These are phyloP conservation scores for Fraxinus excelsior DNA, from an alignment of 257 asterid species.

Conservation along the genomic window DNA sequence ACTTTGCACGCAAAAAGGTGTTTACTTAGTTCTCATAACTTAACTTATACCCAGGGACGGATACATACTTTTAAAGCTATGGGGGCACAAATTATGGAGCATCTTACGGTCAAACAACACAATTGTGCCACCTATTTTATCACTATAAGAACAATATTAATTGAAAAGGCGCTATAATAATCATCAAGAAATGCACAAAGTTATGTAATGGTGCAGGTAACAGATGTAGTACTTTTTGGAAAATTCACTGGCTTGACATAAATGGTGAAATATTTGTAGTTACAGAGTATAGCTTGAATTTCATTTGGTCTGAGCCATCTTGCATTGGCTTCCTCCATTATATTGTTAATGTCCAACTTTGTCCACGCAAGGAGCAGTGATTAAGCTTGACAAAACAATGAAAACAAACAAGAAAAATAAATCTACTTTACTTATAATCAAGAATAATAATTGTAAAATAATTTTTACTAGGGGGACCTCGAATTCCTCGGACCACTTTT, in stretches of 20 bases:
- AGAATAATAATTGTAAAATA: too few relatives aligned
- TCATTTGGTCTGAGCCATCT: constrained; percentile 98
- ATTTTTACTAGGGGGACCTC: too few relatives aligned
- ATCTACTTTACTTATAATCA: not conserved
- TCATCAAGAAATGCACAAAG: constrained; percentile 7
- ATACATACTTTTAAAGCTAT: too few relatives aligned
- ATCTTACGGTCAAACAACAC: constrained; percentile 93
- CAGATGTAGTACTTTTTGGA: constrained; percentile 67
- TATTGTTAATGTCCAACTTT: constrained; percentile 75
- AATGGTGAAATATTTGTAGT: constrained; percentile 68
- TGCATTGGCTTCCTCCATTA: constrained; percentile 74
- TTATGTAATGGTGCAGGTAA: constrained; percentile 14
- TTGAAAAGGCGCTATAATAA: constrained; percentile 4
- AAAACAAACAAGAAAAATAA: constrained; percentile 3
- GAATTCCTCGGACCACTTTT: too few relatives aligned
- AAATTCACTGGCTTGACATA: constrained; percentile 83
- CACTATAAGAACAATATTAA: constrained; percentile 28
- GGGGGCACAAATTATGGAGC: constrained; percentile 97
- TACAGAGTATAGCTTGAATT: constrained; percentile 86
- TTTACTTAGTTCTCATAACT: too few relatives aligned
- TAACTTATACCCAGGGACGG: too few relatives aligned
- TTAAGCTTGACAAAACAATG: constrained; percentile 15
- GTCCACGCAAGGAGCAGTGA: constrained; percentile 31
- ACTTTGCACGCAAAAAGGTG: too few relatives aligned
- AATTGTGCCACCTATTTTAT: constrained; percentile 76